Base-by-base conservation (phyloP, 805 yeast genomes). In the Yarrowia sp. region DNA sequence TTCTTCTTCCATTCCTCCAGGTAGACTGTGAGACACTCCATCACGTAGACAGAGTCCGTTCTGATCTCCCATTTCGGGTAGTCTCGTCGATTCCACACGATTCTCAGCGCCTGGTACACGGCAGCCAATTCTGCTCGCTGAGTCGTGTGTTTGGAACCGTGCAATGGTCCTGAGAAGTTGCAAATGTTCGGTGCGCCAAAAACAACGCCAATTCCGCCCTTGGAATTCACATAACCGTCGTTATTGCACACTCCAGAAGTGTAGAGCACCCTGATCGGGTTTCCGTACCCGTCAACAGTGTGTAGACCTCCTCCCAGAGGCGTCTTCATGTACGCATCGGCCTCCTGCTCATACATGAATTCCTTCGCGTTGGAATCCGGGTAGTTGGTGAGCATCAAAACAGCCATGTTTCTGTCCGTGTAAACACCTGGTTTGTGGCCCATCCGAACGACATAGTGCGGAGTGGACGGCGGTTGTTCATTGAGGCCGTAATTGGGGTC, bases 91-190 rank as follows among this genome's bases (percentile, higher is more conserved):
- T 70, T 36, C 0, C 71, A 59, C 16, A 88, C 81, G 8, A 74
- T 72, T 7, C 75, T 75, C 69, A 90, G 74, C 0, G 95, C 96
- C 42, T 80, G 81, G 5, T 78, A 74, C 19, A 90, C 82, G 0
- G 97, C 97, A 14, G 79, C 76, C 11, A 92, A 82, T 77, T 93
- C 98, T 0, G 97, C 95, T 49, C 91, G 79, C 72, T 90, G 92
- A 73, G 92, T 92, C 1, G 97, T 91, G 42, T 88, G 92, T 3
- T 74, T 74, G 2, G 75, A 76, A 1, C 80, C 82, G 1, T n/a
- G 50, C 35, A 91, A 79, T 0, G 88, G 85, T 5, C 81, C 85
- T 0, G 88, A 80, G 10, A 81, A 78, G 75, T 89, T 90, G 55
- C 89, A 77, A 1, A 81, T 70, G 73, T 87, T 89, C 43, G 77